Percentiles rank a stretch among this genome's conserved stretches.
These are phyloP conservation scores for Posidonia australis DNA, from an alignment of 106 monocot species.

Conservation along the genomic window DNA sequence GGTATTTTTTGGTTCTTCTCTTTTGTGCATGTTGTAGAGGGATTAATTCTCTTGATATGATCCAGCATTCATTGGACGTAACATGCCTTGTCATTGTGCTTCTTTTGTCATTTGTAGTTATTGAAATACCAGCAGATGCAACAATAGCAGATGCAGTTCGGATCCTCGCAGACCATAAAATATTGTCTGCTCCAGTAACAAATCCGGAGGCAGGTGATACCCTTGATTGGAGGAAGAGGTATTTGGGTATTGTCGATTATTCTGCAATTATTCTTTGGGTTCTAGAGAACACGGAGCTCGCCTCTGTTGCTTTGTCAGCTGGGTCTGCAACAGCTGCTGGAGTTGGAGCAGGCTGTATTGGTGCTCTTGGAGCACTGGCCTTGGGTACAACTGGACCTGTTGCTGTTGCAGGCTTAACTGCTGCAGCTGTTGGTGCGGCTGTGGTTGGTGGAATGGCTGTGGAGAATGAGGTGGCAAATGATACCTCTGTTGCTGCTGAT, in stretches of 20 bases:
- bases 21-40: not conserved
- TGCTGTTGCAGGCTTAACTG: conserved; percentile 57
- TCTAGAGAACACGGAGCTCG: conserved; percentile 80
- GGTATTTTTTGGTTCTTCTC: conserved; percentile 25
- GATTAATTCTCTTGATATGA: not conserved
- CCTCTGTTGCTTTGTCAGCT: conserved; percentile 52
- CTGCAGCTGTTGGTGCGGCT: conserved; percentile 58
- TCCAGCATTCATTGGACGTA: not conserved
- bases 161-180: conserved; percentile 65
- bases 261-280: conserved; percentile 79
- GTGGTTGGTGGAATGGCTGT: conserved; percentile 54
- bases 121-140: conserved; percentile 71
- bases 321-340: conserved; percentile 64
- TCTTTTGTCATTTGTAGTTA: conserved; percentile 34
- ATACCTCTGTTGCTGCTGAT: conserved; percentile 50
- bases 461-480: conserved; percentile 40
- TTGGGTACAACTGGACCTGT: conserved; percentile 46
- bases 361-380: conserved; percentile 49
- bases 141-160: conserved; percentile 55
- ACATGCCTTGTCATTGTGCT: not conserved
- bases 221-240: conserved; percentile 49
- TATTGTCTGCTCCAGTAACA: conserved; percentile 70
- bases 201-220: conserved; percentile 28
- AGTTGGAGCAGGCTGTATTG: conserved; percentile 45
- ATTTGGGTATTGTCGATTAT: conserved; percentile 82